A percentile compares a stretch with the other conserved stretches of the same genome.
These are phyloP conservation scores for Cadophora luteo-olivacea DNA, from an alignment of 2,329 filamentous ascomycete species.

Conservation along the genomic window DNA sequence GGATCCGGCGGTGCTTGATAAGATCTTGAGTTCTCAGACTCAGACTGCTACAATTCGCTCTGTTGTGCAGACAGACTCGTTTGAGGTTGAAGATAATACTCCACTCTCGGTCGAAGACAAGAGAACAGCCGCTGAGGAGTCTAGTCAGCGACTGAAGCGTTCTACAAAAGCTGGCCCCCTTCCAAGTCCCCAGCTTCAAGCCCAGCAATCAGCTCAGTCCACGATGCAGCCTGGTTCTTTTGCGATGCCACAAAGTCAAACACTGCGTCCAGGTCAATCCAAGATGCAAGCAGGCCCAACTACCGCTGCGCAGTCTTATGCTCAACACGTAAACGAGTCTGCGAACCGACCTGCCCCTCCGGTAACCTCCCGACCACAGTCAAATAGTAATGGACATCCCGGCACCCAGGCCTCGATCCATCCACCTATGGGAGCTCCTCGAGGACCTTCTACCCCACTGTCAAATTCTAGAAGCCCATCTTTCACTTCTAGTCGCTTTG, in stretches of 20 bases:
- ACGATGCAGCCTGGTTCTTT: not conserved
- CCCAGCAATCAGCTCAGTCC: not conserved
- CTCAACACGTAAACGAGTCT: not conserved
- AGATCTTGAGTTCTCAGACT: slow-evolving; percentile 60
- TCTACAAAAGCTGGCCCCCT: not conserved
- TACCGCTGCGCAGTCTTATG: not conserved
- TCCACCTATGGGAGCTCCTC: not conserved
- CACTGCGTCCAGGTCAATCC: not conserved
- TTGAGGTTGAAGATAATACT: slow-evolving; percentile 72
- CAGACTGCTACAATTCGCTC: slow-evolving; percentile 53
- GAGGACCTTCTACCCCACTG: not conserved
- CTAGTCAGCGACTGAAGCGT: slow-evolving; percentile 38
- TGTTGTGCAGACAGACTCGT: slow-evolving; percentile 74
- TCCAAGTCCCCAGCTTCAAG: not conserved
- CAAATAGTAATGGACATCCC: not conserved
- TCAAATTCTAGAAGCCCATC: not conserved
- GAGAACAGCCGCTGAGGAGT: slow-evolving; percentile 56
- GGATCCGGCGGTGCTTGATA: slow-evolving; percentile 66
- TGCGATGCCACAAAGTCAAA: not conserved
- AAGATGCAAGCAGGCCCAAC: not conserved
- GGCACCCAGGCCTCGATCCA: not conserved
- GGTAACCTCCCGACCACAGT: not conserved
- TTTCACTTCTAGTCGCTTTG: not conserved
- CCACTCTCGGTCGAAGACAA: slow-evolving; percentile 67
- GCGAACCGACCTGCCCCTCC: not conserved